These are phyloP conservation scores for Kluyveromyces sp. DNA, from an alignment of 1,139 yeast species.

Conservation along the genomic window DNA sequence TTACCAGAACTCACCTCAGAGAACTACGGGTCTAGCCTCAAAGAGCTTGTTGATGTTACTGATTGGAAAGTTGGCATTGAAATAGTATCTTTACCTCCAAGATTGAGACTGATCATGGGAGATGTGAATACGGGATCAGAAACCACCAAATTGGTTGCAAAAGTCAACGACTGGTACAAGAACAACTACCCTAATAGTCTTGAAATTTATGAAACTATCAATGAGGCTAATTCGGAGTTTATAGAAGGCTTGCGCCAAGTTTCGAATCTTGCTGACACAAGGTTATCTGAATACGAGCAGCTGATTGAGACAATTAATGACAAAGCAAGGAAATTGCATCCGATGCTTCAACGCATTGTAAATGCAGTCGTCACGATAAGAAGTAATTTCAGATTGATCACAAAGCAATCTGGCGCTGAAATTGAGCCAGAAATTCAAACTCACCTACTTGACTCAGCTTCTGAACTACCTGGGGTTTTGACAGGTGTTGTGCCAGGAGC, in stretches of 20 bases:
- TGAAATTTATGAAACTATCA: slow-evolving; percentile 47
- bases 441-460: slow-evolving; percentile 54
- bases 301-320: slow-evolving; percentile 24
- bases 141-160: slow-evolving; percentile 81
- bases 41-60: slow-evolving; percentile 37
- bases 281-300: slow-evolving; percentile 28
- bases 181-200: slow-evolving; percentile 45
- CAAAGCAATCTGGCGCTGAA: slow-evolving; percentile 67
- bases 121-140: slow-evolving; percentile 90
- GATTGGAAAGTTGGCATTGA: slow-evolving; percentile 55
- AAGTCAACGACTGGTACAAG: slow-evolving; percentile 65
- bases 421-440: slow-evolving; percentile 84
- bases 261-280: slow-evolving; percentile 28
- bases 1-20: slow-evolving; percentile 29
- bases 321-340: slow-evolving; percentile 8
- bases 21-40: slow-evolving; percentile 31
- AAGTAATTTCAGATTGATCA: slow-evolving; percentile 47
- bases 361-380: slow-evolving; percentile 46
- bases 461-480: slow-evolving; percentile 57
- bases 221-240: slow-evolving; percentile 51
- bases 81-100: slow-evolving; percentile 58
- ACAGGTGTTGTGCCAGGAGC: slow-evolving; percentile 99
- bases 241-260: slow-evolving; percentile 44
- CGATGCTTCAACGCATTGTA: slow-evolving; percentile 28
- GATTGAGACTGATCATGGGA: slow-evolving; percentile 74